phyloP scores from a whole-genome alignment of 371 early-diverging fungal species.

The Apophysomyces elegans region DNA sequence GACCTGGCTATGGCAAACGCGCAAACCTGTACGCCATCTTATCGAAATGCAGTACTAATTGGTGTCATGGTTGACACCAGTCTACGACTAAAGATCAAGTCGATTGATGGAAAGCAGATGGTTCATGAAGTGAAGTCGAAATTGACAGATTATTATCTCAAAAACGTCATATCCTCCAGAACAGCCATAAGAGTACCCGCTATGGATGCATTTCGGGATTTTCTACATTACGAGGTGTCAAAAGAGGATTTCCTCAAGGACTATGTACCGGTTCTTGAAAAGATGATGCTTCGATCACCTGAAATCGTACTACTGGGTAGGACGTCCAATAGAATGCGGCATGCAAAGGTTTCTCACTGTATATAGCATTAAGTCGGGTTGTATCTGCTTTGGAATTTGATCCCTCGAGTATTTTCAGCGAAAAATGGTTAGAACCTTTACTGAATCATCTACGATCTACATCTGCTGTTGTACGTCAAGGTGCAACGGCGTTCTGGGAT shows the following conservation, averaged over 20 bases:
- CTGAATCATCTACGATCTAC: conserved; percentile 72
- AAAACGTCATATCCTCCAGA: conserved; percentile 64
- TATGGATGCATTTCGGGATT: conserved; percentile 62
- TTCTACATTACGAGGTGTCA: conserved; percentile 57
- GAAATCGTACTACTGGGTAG: conserved; percentile 78
- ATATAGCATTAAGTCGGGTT: conserved; percentile 53
- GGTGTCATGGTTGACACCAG: conserved; percentile 63
- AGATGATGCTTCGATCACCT: conserved; percentile 86
- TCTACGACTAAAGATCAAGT: conserved; percentile 50
- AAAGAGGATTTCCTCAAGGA: conserved; percentile 56
- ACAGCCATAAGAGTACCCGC: conserved; percentile 53
- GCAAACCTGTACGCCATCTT: conserved; percentile 49
- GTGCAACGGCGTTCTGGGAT: conserved; percentile 62
- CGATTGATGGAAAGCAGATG: conserved; percentile 35
- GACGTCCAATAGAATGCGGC: conserved; percentile 2
- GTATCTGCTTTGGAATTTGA: conserved; percentile 65
- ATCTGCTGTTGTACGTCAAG: conserved; percentile 59
- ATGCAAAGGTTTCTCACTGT: conserved; percentile 10
- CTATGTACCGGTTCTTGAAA: conserved; percentile 65
- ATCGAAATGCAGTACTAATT: conserved; percentile 61
- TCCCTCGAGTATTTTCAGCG: conserved; percentile 61
- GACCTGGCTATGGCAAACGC: conserved; percentile 48
- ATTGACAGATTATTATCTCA: conserved; percentile 66
- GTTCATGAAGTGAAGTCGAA: conserved; percentile 45
- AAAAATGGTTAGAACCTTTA: conserved; percentile 69